Base-by-base conservation (phyloP, 2,329 filamentous ascomycete genomes). In the Phoma herbarum region DNA sequence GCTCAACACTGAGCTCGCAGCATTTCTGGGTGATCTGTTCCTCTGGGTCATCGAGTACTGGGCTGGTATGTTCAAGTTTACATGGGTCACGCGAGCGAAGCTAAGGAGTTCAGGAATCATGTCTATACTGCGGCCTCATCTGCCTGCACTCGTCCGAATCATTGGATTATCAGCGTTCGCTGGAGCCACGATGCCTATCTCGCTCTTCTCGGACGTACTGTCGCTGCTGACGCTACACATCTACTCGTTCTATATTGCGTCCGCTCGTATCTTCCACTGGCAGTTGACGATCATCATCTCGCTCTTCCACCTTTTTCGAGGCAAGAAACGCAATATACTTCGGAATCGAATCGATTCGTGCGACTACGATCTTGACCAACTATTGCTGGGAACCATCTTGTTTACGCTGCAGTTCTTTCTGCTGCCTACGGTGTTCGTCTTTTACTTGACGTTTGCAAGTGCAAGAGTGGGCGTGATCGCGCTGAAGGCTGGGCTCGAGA, bases 11-110 rank as follows among this genome's bases (percentile, higher is more conserved):
- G 94, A 99, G 77, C 83, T 99, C 37, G 95, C 93, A 2, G 86
- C 87, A n/a, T 99, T 99, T 69, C 84, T 99, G 12, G 95, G 95
- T 63, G 94, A 98, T 71, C 81, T 99, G 3, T 99, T 99, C 73
- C 82, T 98, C 2, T 99, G 95, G 95, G 95, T 99, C 46, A 98
- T 99, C 65, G 93, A 97, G 65, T 96, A 97, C 74, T 99, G 95
- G 95, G 91, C 92, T 57, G 90, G 90, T 91, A 81, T 75, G 86
- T 65, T 7, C 14, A 43, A 14, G 3, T 25, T 18, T 20, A 22
- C 11, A 20, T n/a, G 4, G n/a, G 14, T 16, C 4, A 55, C 47
- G 33, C 29, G 3, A 18, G 7, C 14, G 16, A 49, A 26, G 44
- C 65, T 72, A 20, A 69, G 46, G 12, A 58, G 47, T 31, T n/a